These are phyloP conservation scores for Porcisia deanei DNA, from an alignment of 208 protist species.

Conservation along the genomic window DNA sequence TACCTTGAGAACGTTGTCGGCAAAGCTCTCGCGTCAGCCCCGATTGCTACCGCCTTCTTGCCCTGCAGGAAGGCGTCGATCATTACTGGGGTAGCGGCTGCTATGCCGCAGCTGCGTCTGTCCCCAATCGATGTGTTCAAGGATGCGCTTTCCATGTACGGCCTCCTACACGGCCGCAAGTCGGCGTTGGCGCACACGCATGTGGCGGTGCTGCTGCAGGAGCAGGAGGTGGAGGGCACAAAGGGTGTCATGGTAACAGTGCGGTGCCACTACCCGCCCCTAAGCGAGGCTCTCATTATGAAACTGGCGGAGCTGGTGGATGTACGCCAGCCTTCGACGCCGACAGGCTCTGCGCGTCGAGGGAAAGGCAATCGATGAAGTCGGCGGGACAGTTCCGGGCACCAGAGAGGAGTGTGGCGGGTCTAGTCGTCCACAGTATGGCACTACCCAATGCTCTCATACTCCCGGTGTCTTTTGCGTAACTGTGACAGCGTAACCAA, in stretches of 20 bases:
- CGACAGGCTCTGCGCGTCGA: neutral
- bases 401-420: neutral
- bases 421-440: neutral
- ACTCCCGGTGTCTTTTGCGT: neutral
- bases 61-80: conserved; percentile 43
- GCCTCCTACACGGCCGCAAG: conserved; percentile 62
- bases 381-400: neutral
- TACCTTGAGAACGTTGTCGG: conserved; percentile 47
- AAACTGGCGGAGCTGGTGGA: conserved; percentile 42
- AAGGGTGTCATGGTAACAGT: conserved; percentile 51
- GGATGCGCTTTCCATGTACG: conserved; percentile 62
- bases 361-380: neutral
- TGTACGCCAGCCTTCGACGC: neutral
- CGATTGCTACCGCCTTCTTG: conserved; percentile 50
- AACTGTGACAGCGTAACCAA: neutral
- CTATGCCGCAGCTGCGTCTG: conserved; percentile 47
- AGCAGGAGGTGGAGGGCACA: conserved; percentile 41
- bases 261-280: conserved; percentile 40
- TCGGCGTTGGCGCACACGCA: conserved; percentile 37
- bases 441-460: neutral
- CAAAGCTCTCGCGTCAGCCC: conserved; percentile 28
- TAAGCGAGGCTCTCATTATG: conserved; percentile 63
- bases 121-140: conserved; percentile 67
- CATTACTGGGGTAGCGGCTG: conserved; percentile 27
- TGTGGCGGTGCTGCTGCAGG: conserved; percentile 67